phyloP scores from a whole-genome alignment of 257 asterid species.

The Oldenlandia corymbosa region DNA sequence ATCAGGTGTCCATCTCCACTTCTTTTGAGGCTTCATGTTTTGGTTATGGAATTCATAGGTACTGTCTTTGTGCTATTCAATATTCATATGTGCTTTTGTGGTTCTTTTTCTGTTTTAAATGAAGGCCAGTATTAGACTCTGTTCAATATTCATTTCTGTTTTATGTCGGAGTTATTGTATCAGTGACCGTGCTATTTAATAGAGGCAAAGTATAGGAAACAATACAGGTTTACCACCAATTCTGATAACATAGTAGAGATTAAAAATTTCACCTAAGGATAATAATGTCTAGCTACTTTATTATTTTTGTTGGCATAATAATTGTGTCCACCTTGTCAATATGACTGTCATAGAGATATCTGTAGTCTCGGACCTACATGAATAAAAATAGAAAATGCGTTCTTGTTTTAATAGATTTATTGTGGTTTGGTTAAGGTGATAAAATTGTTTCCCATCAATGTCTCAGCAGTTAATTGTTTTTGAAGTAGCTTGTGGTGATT shows the following conservation, averaged over 20 bases:
- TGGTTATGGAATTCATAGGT: constrained; percentile 99
- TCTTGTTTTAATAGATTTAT: neutral
- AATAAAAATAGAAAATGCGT: neutral
- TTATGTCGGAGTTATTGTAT: neutral
- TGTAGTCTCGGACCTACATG: neutral
- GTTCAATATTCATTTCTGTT: neutral
- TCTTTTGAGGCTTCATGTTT: constrained; percentile 88
- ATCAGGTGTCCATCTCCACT: constrained; percentile 82
- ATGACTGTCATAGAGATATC: neutral
- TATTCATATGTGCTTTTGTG: neutral
- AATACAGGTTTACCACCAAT: neutral
- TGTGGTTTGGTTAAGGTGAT: neutral
- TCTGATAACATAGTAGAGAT: neutral
- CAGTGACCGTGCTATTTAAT: neutral
- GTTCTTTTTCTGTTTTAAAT: neutral
- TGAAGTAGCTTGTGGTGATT: neutral
- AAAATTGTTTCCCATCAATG: neutral
- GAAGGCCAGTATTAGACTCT: neutral
- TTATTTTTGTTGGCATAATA: neutral
- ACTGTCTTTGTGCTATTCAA: neutral
- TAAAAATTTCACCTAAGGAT: neutral
- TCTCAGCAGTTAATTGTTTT: neutral
- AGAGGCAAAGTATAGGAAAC: neutral
- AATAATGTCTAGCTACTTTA: neutral
- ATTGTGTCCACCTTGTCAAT: neutral